Base-by-base conservation (phyloP, 2,329 filamentous ascomycete genomes). In the Cercospora berteroae region DNA sequence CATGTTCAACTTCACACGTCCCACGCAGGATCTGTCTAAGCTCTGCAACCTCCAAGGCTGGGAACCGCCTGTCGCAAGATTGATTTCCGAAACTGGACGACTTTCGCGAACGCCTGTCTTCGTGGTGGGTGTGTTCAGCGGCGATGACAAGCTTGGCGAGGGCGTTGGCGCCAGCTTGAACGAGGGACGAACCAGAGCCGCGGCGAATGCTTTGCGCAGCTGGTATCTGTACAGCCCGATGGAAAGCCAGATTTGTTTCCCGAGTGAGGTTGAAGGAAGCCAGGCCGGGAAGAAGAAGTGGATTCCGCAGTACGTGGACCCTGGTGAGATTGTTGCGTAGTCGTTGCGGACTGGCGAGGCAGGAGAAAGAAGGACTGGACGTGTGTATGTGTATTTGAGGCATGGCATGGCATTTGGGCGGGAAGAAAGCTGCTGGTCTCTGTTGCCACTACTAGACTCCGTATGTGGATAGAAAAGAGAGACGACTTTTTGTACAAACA, bases 191-290 rank as follows among this genome's bases (percentile, higher is more conserved):
- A 85, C 87, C 70, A 87, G 92, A 78, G 95, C 95, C 20, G 88
- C 92, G 42, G 94, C 96, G 75, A 89, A 90, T 70, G 89, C 93
- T 18, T 84, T 99, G 76, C 96, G 97, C 84, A 86, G 90, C 5
- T 99, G 95, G 95, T 99, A 99, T 80, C 84, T 99, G 63, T 99
- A 99, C 83, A 94, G 89, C 78, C 94, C 95, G 1, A 77, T 87
- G 55, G 78, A 82, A 7, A 79, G 86, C 36, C 78, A 83, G 25
- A 79, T 82, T 6, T 81, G 81, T 33, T 76, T 86, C 63, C 85
- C 86, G 27, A 86, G 83, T 71, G 83, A 84, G 20, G 72, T 73
- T 5, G 74, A 77, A 77, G 71, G 71, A 4, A 63, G 42, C 9
- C 74, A 74, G 55, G 72, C 55, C 12, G 29, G 29, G 1, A 60